Base-by-base conservation (phyloP, 1,284 basidiomycete species). In the Entoloma clypeatum region DNA sequence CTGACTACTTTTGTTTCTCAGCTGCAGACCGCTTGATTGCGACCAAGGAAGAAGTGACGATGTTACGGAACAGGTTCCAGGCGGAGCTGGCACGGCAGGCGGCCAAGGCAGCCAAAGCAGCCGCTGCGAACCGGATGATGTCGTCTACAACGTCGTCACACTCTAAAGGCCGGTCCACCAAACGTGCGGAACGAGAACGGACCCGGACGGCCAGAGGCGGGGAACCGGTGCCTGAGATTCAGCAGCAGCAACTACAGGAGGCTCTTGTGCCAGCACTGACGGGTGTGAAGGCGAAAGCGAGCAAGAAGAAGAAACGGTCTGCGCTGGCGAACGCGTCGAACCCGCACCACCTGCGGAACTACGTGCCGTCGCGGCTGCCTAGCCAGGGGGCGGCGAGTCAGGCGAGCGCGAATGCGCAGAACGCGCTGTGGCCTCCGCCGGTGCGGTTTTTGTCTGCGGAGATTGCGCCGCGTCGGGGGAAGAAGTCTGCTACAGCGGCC, bases 301-400 rank as follows among this genome's bases (percentile, higher is more conserved):
- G 41, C 45, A 91, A 89, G 74, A 92, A 92, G 77, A 93, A 92
- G 77, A 92, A 92, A 63, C 75, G 87, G 33, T 85, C 85, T 36
- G 82, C 83, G 2, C 67, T 90, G 13, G 88, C 89, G 21, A 92
- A 92, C 59, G 86, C 86, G 38, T 86, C 86, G 31, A 93, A 93
- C 57, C 91, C 90, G 4, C 91, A 94, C 62, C 91, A 92, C 65
- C 73, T 92, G 34, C 74, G 86, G 54, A 93, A 93, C 66, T 90
- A 90, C 62, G 79, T 89, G 29, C 86, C 87, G 17, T 88, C 86
- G 39, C 74, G 87, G 9, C 64, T 89, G 44, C 81, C 86, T 24
- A 10, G 0, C 57, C 62, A 13, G 66, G 70, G 47, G 59, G 65
- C 32, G 64, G 67, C 55, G 58, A 63, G 28, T 58, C 60, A 26